Evolutionary conservation across 352 stramenopile species (phyloP).

Genomic region (Globisporangium heterothallicum): DNA sequence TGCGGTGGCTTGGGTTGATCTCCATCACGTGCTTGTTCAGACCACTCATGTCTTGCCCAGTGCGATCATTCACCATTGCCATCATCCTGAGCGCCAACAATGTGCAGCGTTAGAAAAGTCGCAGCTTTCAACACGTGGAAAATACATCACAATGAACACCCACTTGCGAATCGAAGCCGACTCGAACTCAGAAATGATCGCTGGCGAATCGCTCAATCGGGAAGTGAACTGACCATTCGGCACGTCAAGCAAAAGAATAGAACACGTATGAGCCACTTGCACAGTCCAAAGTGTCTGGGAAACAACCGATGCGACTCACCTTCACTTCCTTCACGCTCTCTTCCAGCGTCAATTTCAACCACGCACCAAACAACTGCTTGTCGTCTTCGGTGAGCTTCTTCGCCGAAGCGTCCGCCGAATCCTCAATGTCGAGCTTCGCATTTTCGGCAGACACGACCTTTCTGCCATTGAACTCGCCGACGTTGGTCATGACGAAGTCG

Average conservation of each 20-base stretch:
- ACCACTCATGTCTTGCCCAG: slow-evolving; percentile 41
- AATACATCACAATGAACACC: slow-evolving; percentile 2
- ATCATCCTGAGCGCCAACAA: slow-evolving; percentile 88
- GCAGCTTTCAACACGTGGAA: neutral
- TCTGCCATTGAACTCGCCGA: slow-evolving; percentile 95
- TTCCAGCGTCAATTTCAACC: slow-evolving; percentile 90
- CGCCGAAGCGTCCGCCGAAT: slow-evolving; percentile 37
- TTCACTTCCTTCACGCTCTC: slow-evolving; percentile 88
- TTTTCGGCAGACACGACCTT: slow-evolving; percentile 96
- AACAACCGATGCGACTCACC: slow-evolving; percentile 24
- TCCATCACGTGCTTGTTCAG: slow-evolving; percentile 95
- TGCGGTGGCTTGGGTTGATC: slow-evolving; percentile 97
- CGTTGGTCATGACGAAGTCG: slow-evolving; percentile 99
- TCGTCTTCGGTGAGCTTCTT: slow-evolving; percentile 85
- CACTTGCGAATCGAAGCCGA: slow-evolving; percentile 94
- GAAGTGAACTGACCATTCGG: slow-evolving; percentile 50
- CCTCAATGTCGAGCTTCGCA: slow-evolving; percentile 91
- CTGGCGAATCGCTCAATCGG: slow-evolving; percentile 94
- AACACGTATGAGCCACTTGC: neutral
- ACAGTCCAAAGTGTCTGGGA: too few species aligned
- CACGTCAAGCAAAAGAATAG: slow-evolving; percentile 3
- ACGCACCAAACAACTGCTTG: slow-evolving; percentile 87
- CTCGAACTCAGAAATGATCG: slow-evolving; percentile 99
- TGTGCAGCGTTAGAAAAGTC: neutral
- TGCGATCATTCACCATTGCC: slow-evolving; percentile 93